Conservation (phyloP, 805 yeast genomes). For the Schwanniomyces occidentalis region DNA sequence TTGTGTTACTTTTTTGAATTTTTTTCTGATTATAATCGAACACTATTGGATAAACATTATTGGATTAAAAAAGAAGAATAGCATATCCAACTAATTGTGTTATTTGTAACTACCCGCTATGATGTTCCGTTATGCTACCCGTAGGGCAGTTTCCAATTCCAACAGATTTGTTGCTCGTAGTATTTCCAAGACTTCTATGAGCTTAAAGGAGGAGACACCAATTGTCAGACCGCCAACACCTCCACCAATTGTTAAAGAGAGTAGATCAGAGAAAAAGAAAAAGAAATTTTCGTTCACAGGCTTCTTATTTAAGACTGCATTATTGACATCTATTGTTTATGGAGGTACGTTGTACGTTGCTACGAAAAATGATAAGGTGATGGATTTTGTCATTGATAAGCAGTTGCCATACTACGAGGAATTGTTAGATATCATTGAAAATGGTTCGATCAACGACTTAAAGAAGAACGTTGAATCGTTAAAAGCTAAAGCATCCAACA, state of each 20-base stretch:
- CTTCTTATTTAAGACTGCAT: conserved; percentile 29
- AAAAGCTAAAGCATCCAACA: conserved; percentile 15
- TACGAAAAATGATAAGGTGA: conserved; percentile 43
- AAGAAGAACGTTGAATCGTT: conserved; percentile 18
- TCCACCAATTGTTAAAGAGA: background rate
- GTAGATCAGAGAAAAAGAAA: conserved; percentile 12
- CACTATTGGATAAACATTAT: conserved; percentile 8
- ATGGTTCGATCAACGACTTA: conserved; percentile 34
- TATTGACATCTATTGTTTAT: conserved; percentile 29
- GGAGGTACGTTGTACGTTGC: conserved; percentile 43
- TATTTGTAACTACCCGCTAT: background rate
- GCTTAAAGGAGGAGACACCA: conserved; percentile 3
- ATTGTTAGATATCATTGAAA: conserved; percentile 37
- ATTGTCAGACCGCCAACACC: background rate
- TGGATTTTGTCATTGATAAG: conserved; percentile 45
- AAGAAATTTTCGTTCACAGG: conserved; percentile 33
- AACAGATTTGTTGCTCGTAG: conserved; percentile 4
- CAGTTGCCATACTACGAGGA: conserved; percentile 45
- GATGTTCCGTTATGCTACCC: conserved; percentile 5
- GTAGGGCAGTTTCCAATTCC: conserved; percentile 3
- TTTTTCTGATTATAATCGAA: background rate
- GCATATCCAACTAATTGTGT: conserved; percentile 2
- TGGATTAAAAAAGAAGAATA: conserved; percentile 4
- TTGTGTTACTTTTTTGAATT: conserved; percentile 3
- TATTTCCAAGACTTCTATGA: conserved; percentile 5